Evolutionary conservation across 2,329 filamentous ascomycete species (phyloP).

Genomic region (Pyricularia pennisetigena): DNA sequence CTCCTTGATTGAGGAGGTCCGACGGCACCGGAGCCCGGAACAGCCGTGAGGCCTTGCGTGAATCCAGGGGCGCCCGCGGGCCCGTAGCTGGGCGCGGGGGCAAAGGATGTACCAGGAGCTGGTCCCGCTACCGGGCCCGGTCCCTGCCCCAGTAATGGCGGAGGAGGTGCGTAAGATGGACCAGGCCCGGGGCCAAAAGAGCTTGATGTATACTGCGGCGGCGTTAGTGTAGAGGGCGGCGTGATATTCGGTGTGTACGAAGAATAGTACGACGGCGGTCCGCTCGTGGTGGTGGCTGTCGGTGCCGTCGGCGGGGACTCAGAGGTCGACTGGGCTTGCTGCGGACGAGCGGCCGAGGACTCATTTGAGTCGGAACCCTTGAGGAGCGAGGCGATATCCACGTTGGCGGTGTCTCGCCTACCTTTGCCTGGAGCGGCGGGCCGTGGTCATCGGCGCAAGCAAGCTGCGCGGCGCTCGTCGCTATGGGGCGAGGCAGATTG

Average conservation of each 20-base stretch:
- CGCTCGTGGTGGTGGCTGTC: constrained; percentile 23
- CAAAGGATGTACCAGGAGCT: neutral
- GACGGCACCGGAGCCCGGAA: neutral
- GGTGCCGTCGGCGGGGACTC: constrained; percentile 22
- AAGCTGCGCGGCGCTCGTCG: constrained; percentile 8
- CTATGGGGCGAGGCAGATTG: neutral
- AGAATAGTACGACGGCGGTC: constrained; percentile 7
- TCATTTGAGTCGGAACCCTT: constrained; percentile 67
- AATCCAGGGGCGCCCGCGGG: neutral
- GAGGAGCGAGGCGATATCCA: constrained; percentile 92
- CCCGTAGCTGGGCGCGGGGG: neutral
- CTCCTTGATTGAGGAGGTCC: constrained; percentile 26
- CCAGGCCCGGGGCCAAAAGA: constrained; percentile 7
- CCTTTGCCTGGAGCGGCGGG: constrained; percentile 20
- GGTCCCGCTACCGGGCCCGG: constrained; percentile 5
- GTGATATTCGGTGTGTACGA: neutral
- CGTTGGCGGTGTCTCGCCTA: constrained; percentile 50
- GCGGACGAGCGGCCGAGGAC: constrained; percentile 42
- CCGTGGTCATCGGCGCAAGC: constrained; percentile 20
- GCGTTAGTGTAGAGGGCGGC: neutral
- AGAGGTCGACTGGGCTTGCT: constrained; percentile 26
- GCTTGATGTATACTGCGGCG: constrained; percentile 9
- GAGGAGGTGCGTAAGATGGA: neutral
- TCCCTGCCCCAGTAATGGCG: constrained; percentile 2
- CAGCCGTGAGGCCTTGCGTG: neutral